Evolutionary conservation across 2,329 filamentous ascomycete species (phyloP).

Genomic region (Curvularia sp.): DNA sequence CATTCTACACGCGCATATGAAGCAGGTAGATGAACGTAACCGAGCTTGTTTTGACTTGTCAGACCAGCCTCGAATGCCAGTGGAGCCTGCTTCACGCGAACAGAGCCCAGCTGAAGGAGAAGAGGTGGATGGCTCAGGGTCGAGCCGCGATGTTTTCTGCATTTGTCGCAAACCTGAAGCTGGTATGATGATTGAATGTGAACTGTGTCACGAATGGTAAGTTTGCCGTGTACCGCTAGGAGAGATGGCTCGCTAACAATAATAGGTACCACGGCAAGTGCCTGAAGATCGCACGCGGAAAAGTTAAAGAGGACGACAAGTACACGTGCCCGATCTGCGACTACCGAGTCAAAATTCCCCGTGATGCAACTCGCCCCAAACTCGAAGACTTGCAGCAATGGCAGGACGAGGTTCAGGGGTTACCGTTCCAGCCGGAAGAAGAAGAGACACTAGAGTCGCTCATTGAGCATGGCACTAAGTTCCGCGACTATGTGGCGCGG

Average conservation of each 20-base stretch:
- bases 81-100: constrained; percentile 89
- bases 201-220: constrained; percentile 96
- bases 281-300: constrained; percentile 94
- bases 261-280: constrained; percentile 95
- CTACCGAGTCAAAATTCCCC: constrained; percentile 94
- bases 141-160: constrained; percentile 85
- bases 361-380: constrained; percentile 93
- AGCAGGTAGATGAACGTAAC: constrained; percentile 90
- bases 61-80: constrained; percentile 87
- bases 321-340: constrained; percentile 99
- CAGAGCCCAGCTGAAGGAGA: constrained; percentile 65
- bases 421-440: constrained; percentile 96
- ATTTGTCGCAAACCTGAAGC: constrained; percentile 93
- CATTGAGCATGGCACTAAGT: constrained; percentile 81
- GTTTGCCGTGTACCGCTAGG: constrained; percentile 41
- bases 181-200: constrained; percentile 99
- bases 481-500: constrained; percentile 79
- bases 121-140: constrained; percentile 55
- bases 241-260: constrained; percentile 34
- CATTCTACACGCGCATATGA: constrained; percentile 93
- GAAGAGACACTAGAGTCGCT: constrained; percentile 86
- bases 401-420: constrained; percentile 78
- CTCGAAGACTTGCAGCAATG: constrained; percentile 86
- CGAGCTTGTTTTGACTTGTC: constrained; percentile 88
- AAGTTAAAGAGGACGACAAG: constrained; percentile 97